Evolutionary conservation across 257 asterid species (phyloP).

Genomic region (Striga asiatica): DNA sequence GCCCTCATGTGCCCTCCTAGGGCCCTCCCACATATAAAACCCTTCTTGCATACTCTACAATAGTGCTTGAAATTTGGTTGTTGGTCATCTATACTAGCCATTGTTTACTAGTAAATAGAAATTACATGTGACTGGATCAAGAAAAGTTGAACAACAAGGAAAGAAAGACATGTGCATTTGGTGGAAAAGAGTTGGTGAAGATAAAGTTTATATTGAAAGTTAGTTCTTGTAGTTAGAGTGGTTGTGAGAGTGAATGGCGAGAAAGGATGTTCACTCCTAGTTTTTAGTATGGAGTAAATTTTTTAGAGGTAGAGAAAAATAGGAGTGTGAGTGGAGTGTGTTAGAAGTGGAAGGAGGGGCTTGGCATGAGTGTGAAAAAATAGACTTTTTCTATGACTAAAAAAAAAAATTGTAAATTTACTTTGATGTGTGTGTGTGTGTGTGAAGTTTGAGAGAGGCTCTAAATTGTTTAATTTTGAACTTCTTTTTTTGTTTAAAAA

Average conservation of each 20-base stretch:
- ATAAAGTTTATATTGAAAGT: conserved; percentile 5
- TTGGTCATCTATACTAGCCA: conserved; percentile 41
- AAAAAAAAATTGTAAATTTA: too few relatives aligned
- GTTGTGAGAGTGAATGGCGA: conserved; percentile 43
- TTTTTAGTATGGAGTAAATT: conserved; percentile 40
- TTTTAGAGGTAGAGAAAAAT: conserved; percentile 49
- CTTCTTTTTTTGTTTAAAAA: conserved; percentile 12
- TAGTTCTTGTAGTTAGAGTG: conserved; percentile 43
- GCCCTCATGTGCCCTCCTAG: conserved; percentile 98
- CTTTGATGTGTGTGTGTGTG: too few relatives aligned
- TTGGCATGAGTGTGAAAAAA: conserved; percentile 8
- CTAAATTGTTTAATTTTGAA: conserved; percentile 15
- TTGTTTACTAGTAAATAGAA: neutral
- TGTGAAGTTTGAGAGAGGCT: conserved; percentile 15
- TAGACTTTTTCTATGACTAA: conserved; percentile 29
- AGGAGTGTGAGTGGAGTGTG: conserved; percentile 38
- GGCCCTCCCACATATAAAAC: conserved; percentile 89
- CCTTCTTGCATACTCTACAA: conserved; percentile 88
- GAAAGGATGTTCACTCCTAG: conserved; percentile 37
- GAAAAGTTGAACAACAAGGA: neutral
- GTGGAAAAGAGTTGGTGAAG: neutral
- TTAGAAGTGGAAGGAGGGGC: conserved; percentile 60
- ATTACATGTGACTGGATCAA: neutral
- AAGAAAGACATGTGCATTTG: neutral
- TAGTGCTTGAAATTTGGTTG: conserved; percentile 58